Base-by-base conservation (phyloP, 2,329 filamentous ascomycete genomes). In the Clathrospora elynae region DNA sequence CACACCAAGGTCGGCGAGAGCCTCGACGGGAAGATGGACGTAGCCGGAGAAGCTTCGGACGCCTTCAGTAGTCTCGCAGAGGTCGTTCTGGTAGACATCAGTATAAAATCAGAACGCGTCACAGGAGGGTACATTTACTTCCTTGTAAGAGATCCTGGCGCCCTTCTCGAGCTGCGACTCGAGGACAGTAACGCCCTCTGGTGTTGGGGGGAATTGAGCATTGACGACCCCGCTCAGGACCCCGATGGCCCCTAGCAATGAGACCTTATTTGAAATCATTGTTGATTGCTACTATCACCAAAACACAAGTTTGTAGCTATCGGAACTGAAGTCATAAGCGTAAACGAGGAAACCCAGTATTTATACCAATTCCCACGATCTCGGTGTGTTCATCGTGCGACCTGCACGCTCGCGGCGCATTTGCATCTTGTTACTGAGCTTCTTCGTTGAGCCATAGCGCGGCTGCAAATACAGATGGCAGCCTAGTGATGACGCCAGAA, bases 11-110 rank as follows among this genome's bases (percentile, higher is more conserved):
- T 71, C 68, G 12, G 64, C 59, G n/a, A 71, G 52, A 4, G 73
- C 68, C 18, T 71, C 72, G 2, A 75, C 73, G 2, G 79, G 78
- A 3, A 84, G 72, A 61, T 80, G 76, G 10, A 84, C 76, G 50
- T 83, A 84, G 22, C 82, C 81, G 0, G 78, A 76, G 64, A 83
- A 86, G 20, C 75, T 77, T 51, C 74, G 77, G 30, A 83, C 79
- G 6, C 75, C 75, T 7, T 73, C 70, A 0, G 78, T 82, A 1
- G 78, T 81, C 64, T 83, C 80, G 59, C 81, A 84, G 13, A 83
- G 74, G 12, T 67, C 52, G 13, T 59, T 67, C 65, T 67, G 10
- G 2, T n/a, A n/a, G 2, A 23, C 12, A 7, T 43, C n/a, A 46
- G 43, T 20, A 7, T 6, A 12, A 10, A 4, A 5, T 9, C 9